Evolutionary conservation across 129 eudicot species (phyloP).

Genomic region (Heracleum sosnowskyi): DNA sequence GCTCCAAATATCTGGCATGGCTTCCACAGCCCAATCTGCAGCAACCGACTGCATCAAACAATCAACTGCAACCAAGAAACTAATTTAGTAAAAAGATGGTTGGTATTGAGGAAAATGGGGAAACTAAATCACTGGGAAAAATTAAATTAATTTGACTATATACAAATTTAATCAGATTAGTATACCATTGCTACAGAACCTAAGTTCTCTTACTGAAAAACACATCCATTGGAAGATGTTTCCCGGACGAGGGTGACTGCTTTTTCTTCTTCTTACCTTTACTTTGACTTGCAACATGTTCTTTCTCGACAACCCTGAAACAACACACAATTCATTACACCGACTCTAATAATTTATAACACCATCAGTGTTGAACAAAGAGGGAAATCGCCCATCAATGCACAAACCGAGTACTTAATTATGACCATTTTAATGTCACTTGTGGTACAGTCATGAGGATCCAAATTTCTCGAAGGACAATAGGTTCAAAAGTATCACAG

Average conservation of each 20-base stretch:
- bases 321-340: not conserved
- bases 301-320: conserved; percentile 42
- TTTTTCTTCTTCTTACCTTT: conserved; percentile 67
- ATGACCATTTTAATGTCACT: not conserved
- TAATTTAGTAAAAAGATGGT: not conserved
- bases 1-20: too few relatives aligned
- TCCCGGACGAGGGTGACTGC: conserved; percentile 38
- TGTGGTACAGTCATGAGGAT: not conserved
- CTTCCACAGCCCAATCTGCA: too few relatives aligned
- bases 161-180: not conserved
- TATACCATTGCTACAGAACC: conserved; percentile 18
- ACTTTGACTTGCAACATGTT: conserved; percentile 23
- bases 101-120: not conserved
- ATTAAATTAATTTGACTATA: not conserved
- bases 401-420: not conserved
- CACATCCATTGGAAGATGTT: conserved; percentile 56
- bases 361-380: not conserved
- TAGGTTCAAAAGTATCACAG: not conserved
- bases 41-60: too few relatives aligned
- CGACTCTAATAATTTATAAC: not conserved
- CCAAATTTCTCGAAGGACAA: not conserved
- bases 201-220: conserved; percentile 52
- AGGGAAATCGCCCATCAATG: not conserved
- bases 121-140: not conserved
- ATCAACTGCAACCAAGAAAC: too few relatives aligned